Evolutionary conservation across 2,329 filamentous ascomycete genomes (phyloP).

Genomic region (Penicillium sp.): DNA sequence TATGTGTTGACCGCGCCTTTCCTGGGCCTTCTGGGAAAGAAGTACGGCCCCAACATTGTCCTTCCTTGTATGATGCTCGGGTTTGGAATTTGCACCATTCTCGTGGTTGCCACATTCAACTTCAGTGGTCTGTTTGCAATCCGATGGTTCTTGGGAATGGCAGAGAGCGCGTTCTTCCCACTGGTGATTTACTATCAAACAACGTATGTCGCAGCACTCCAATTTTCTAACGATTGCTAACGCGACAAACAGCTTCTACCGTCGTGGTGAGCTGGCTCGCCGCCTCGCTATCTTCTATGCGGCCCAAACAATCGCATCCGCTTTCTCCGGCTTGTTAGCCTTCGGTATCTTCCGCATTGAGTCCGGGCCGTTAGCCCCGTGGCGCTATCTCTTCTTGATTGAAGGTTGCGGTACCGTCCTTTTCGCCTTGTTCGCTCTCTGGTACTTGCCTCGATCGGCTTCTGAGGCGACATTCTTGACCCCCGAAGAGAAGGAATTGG

Average conservation of each 20-base stretch:
- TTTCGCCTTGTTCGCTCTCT: slow-evolving; percentile 41
- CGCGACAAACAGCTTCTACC: slow-evolving; percentile 24
- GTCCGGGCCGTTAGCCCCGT: slow-evolving; percentile 35
- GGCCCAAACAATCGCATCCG: slow-evolving; percentile 29
- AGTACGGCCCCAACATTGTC: slow-evolving; percentile 27
- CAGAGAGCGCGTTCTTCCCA: slow-evolving; percentile 33
- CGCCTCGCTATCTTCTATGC: slow-evolving; percentile 35
- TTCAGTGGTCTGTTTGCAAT: slow-evolving; percentile 29
- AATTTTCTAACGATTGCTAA: not conserved
- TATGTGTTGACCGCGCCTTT: slow-evolving; percentile 32
- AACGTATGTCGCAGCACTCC: slow-evolving; percentile 16
- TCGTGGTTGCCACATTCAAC: slow-evolving; percentile 25
- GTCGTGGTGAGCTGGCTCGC: slow-evolving; percentile 30
- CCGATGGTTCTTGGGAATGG: slow-evolving; percentile 32
- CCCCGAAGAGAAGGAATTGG: slow-evolving; percentile 38
- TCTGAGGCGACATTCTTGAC: slow-evolving; percentile 44
- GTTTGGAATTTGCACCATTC: slow-evolving; percentile 26
- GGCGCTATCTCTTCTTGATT: slow-evolving; percentile 51
- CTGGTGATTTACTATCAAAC: slow-evolving; percentile 32
- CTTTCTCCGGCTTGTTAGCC: slow-evolving; percentile 36
- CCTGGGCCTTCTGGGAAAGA: slow-evolving; percentile 31
- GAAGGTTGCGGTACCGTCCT: slow-evolving; percentile 46
- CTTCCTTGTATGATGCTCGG: slow-evolving; percentile 31
- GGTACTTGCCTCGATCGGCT: slow-evolving; percentile 43
- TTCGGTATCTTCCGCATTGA: slow-evolving; percentile 47